A percentile compares a stretch with the other conserved stretches of the same genome.
Conservation (phyloP, 495 filamentous ascomycete species). For the Neurospora hispaniola region DNA sequence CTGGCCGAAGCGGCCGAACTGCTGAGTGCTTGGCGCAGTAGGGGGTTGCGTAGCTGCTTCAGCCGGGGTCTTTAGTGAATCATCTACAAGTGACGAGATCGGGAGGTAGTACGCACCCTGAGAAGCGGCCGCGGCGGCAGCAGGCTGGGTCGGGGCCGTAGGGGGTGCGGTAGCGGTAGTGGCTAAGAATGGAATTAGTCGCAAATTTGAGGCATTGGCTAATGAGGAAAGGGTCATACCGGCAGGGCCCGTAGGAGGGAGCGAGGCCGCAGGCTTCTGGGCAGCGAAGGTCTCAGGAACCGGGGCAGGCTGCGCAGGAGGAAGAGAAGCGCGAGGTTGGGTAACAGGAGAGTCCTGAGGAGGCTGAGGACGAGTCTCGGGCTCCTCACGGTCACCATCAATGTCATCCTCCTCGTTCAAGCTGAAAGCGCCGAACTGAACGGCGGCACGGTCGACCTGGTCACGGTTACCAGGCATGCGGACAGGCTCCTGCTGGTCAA, state of each 20-base stretch:
- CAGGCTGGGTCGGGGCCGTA: conserved; percentile 11
- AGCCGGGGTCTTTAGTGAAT: conserved; percentile 20
- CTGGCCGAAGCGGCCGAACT: conserved; percentile 63
- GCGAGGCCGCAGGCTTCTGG: conserved; percentile 58
- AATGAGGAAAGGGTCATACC: conserved; percentile 22
- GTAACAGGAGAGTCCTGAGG: conserved; percentile 88
- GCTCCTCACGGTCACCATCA: conserved; percentile 87
- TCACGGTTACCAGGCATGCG: conserved; percentile 98
- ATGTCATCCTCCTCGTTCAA: conserved; percentile 69
- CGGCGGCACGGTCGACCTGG: conserved; percentile 73
- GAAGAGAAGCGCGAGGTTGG: conserved; percentile 80
- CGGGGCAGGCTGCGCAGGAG: conserved; percentile 53
- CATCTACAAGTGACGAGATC: background rate
- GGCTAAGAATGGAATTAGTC: conserved; percentile 24
- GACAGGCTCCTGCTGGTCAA: conserved; percentile 94
- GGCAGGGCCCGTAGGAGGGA: conserved; percentile 35
- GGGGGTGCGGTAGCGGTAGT: conserved; percentile 22
- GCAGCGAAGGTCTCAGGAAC: conserved; percentile 51
- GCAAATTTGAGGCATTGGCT: background rate
- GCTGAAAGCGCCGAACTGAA: conserved; percentile 95
- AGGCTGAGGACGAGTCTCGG: conserved; percentile 89
- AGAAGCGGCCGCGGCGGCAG: conserved; percentile 5
- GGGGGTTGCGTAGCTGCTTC: conserved; percentile 30
- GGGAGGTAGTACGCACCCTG: conserved; percentile 19
- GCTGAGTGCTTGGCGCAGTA: conserved; percentile 40